Evolutionary conservation across 345 rosid species (phyloP), one percentile per base, ranked within the genome.

Genomic region (Raphanus raphanistrum): DNA sequence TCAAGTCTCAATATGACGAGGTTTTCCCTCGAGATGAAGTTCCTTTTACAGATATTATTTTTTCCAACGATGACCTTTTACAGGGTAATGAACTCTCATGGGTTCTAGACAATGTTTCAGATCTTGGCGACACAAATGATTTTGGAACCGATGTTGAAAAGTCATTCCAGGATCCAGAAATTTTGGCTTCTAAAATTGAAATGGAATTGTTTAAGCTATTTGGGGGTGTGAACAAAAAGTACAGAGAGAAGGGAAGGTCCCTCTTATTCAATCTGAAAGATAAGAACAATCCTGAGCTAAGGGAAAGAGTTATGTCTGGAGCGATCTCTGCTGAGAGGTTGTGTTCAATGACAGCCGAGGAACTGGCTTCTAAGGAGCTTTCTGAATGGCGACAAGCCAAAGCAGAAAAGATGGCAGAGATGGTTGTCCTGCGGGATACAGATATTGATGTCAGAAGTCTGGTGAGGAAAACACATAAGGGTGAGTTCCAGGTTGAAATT

Each of bases 311-410:
- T 75, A 76, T 88, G 81, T 85, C 91, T 1, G 97, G 91, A 58
- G 95, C 83, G 15, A 96, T 96, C 35, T 63, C 90, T 4, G 90
- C 99, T 11, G 87, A 88, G 48, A 85, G 85, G 66, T 85, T 93
- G 63, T 96, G 99, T 76, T 84, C 96, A 28, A 96, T 96, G 99
- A 88, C 92, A 59, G 92, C 96, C 0, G 99, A 96, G 87, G 99
- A 93, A 73, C 96, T 96, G 82, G 99, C 99, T 67, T 96, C 99
- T 6, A 83, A 90, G 84, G 99, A 96, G 89, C 99, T 96, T 76
- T 93, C 98, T 7, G 70, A 93, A 71, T 96, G 99, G 99, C 89
- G 99, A 50, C 91, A 89, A 81, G 99, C 98, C 6, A 96, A 96
- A 85, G 99, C 98, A 4, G 96, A 96, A 76, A 89, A 93, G 82